Base-by-base conservation (phyloP, 768 basidiomycete genomes). In the Leccinum truebloodii region DNA sequence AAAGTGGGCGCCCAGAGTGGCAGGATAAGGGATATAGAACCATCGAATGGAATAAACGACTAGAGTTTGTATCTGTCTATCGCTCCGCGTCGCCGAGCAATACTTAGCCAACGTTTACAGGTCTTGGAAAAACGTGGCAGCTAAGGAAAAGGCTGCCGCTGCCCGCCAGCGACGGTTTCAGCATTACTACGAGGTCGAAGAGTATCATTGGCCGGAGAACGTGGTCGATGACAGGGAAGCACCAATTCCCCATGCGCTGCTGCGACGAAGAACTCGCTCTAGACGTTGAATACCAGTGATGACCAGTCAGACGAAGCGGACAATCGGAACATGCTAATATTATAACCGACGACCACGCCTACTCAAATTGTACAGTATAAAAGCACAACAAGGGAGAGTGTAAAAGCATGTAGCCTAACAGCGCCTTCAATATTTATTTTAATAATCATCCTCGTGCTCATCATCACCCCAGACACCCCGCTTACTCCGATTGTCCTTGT, bases 1-100 rank as follows among this genome's bases (percentile, higher is more conserved):
- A 68, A 24, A 81, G 69, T 57, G 83, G 85, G 24, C 67, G 75
- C 28, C 71, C 72, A 18, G 86, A 83, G 18, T 90, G 87, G 87
- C 72, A 78, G 54, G 69, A 71, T 14, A 78, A 69, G 37, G 89
- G 87, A 1, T 64, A 65, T 32, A 80, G 74, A 62, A 73, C 72
- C 54, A 67, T 69, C 12, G 86, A 89, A 54, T 88, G 86, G 84
- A 69, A 67, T 20, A 67, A 64, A 44, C 80, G 88, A 58, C 79
- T 83, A 70, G 76, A 79, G 89, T 89, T 64, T 69, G 83, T 73
- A 49, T 14, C 32, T 54, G 22, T 59, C 55, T 28, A 13, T 35
- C 20, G 32, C 48, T 39, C 55, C 18, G 34, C 50, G 20, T 48
- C 26, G 22, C 16, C 9, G 39, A 22, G 28, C 16, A n/a, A 39